Percentiles rank a stretch among this genome's conserved stretches.
Evolutionary conservation across 176 grass and related monocot genomes (phyloP).

Genomic region (Phoenix roebelenii): DNA sequence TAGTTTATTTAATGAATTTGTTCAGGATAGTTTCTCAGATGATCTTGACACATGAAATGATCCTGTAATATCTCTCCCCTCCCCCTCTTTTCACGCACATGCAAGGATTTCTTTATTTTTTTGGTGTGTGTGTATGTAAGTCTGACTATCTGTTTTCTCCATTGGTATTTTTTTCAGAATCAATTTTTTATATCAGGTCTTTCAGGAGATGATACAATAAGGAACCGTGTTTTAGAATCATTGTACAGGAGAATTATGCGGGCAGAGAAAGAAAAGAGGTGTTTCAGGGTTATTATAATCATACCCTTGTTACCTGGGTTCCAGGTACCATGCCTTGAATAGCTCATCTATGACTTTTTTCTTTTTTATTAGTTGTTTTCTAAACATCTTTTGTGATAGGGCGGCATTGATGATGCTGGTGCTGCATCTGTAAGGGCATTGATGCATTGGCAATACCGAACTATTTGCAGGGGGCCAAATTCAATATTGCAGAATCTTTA

Average conservation of each 20-base stretch:
- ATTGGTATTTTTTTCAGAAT: constrained; percentile 34
- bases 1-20: too few relatives aligned
- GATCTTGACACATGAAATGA: too few relatives aligned
- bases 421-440: constrained; percentile 76
- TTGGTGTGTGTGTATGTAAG: too few relatives aligned
- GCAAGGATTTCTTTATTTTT: too few relatives aligned
- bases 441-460: constrained; percentile 88
- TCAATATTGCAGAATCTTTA: constrained; percentile 74
- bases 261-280: constrained; percentile 56
- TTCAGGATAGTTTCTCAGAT: too few relatives aligned
- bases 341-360: not conserved
- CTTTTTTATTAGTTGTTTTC: constrained; percentile 9
- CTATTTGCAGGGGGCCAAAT: constrained; percentile 66
- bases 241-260: constrained; percentile 66
- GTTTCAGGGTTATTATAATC: constrained; percentile 71
- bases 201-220: constrained; percentile 66
- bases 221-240: constrained; percentile 72
- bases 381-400: constrained; percentile 25
- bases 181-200: constrained; percentile 95
- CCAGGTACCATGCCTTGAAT: constrained; percentile 40
- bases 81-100: too few relatives aligned
- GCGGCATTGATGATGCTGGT: constrained; percentile 66
- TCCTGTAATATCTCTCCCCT: too few relatives aligned
- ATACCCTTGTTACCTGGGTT: constrained; percentile 80
- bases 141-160: constrained; percentile 3